These are phyloP conservation scores for Potentilla sterilis DNA, from an alignment of 306 rosid species.

Conservation along the genomic window DNA sequence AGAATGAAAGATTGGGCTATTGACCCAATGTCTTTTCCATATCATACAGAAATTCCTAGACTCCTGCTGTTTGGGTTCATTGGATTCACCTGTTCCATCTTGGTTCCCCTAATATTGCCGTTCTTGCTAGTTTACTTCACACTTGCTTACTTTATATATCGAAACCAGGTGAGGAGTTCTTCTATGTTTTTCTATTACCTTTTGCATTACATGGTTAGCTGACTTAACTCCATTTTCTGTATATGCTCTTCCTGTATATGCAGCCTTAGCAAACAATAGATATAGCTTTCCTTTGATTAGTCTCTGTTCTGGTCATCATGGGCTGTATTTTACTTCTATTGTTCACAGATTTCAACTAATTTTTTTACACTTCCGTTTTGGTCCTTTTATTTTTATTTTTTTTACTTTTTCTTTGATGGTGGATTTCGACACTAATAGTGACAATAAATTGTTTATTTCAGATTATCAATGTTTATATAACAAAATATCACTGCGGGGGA, in stretches of 20 bases:
- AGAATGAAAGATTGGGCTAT: slow-evolving; percentile 39
- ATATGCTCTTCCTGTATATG: neutral
- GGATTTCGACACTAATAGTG: neutral
- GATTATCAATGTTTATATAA: slow-evolving; percentile 77
- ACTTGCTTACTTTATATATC: slow-evolving; percentile 82
- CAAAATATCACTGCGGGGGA: slow-evolving; percentile 73
- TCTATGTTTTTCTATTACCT: neutral
- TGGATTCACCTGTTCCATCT: slow-evolving; percentile 78
- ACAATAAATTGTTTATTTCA: slow-evolving; percentile 24
- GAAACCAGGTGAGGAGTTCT: slow-evolving; percentile 71
- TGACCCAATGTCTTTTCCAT: slow-evolving; percentile 60
- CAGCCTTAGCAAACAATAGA: neutral
- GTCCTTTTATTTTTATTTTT: neutral
- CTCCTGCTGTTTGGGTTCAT: slow-evolving; percentile 78
- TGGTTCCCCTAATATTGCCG: slow-evolving; percentile 86
- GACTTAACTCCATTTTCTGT: neutral
- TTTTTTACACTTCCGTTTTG: neutral
- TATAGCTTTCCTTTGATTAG: neutral
- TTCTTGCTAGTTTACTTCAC: slow-evolving; percentile 73
- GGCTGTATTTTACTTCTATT: neutral
- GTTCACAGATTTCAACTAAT: neutral
- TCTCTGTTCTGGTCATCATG: neutral
- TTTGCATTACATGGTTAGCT: neutral
- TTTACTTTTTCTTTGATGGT: neutral
- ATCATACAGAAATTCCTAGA: slow-evolving; percentile 90